Base-by-base conservation (phyloP, 2,329 filamentous ascomycete species). In the Alternaria arborescens region DNA sequence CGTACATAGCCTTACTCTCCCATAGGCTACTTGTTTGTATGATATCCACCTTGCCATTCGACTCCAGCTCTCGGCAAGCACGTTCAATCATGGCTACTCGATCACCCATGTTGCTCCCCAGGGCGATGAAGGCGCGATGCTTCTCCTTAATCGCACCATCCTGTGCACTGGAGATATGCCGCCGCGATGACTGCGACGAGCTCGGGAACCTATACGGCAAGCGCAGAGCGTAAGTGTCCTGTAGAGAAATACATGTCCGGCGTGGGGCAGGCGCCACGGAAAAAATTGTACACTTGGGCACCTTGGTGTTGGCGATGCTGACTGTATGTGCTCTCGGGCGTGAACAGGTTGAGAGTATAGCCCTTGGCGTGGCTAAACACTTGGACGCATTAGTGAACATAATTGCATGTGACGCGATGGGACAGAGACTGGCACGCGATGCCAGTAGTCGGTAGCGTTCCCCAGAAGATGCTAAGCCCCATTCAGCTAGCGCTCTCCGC, bases 1-100 rank as follows among this genome's bases (percentile, higher is more conserved):
- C 91, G 79, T 99, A 99, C 95, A 99, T 99, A 22, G 95, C 93
- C 70, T 92, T 89, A 4, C 94, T 99, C 81, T 98, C 93, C 86
- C 95, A 99, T 3, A 99, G 83, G 62, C 89, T 90, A 77, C 94
- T 98, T 0, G 94, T 97, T 70, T 89, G 85, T 71, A 88, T 85
- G 40, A 99, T 86, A 54, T 81, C 87, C 74, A 98, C 92, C 34
- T 88, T 89, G 22, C 87, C 84, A 44, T 84, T 67, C 1, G 64
- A 82, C 65, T 91, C 88, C 88, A 99, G 93, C 74, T 91, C 87
- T 44, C 83, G 84, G 76, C 93, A 94, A 0, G 95, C 94, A 71
- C 86, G 84, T 78, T 97, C 93, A 66, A 99, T 96, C 86, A 90
- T 91, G 42, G 84, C 86, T 52, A 97, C 85, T 42, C 94, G 89